These are phyloP conservation scores for Cutaneotrichosporon sp. DNA, from an alignment of 1,284 basidiomycete species.

Conservation along the genomic window DNA sequence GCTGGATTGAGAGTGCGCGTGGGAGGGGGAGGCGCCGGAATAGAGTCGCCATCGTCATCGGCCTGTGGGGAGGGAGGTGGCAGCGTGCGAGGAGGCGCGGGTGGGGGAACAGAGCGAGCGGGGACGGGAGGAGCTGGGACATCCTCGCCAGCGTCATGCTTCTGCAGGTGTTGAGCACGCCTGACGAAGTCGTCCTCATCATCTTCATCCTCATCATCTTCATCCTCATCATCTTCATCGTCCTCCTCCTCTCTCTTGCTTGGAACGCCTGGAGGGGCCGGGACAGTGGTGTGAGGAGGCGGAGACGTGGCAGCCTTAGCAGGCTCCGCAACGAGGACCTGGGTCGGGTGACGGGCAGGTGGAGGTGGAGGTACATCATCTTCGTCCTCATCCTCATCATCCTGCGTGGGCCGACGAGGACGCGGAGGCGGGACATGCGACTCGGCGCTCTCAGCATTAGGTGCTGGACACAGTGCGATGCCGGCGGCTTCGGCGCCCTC, in stretches of 20 bases:
- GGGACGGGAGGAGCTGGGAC: constrained; percentile 14
- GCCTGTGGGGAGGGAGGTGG: background rate
- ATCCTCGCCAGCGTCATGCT: background rate
- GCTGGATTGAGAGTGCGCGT: constrained; percentile 26
- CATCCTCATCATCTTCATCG: constrained; percentile 25
- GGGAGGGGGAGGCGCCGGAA: constrained; percentile 14
- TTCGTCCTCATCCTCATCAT: background rate
- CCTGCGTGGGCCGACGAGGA: background rate
- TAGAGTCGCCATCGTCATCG: constrained; percentile 10
- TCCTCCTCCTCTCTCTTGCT: constrained; percentile 36
- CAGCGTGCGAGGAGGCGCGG: background rate
- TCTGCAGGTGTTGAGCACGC: background rate
- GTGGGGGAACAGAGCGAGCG: constrained; percentile 25
- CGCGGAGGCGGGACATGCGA: background rate
- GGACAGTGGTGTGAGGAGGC: background rate
- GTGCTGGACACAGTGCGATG: constrained; percentile 5
- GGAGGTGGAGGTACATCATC: background rate
- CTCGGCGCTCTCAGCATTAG: background rate
- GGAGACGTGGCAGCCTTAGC: constrained; percentile 16
- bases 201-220: constrained; percentile 28
- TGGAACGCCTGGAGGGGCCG: constrained; percentile 8
- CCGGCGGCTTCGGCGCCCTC: constrained; percentile 27
- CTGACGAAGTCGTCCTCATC: constrained; percentile 7
- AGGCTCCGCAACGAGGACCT: background rate
- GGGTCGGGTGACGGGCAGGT: background rate